phyloP scores from a whole-genome alignment of 176 grass and related monocot species.

The Olyra latifolia region DNA sequence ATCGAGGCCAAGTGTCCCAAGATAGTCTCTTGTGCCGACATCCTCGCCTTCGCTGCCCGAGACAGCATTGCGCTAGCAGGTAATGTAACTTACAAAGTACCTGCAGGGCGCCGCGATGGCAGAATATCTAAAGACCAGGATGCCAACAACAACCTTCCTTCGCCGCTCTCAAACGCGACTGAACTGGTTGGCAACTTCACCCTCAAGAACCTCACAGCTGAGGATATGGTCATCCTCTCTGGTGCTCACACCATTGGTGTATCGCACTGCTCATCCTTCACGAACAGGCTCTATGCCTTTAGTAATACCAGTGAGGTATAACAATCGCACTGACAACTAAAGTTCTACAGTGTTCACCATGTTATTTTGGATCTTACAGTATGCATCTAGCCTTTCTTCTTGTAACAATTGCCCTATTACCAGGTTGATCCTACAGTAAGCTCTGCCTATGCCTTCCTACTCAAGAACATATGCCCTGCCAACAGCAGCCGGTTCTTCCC shows the following conservation, averaged over 20 bases:
- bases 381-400: background rate
- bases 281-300: constrained; percentile 46
- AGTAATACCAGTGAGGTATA: constrained; percentile 41
- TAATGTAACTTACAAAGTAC: constrained; percentile 41
- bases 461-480: constrained; percentile 43
- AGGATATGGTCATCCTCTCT: constrained; percentile 70
- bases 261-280: constrained; percentile 62
- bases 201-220: constrained; percentile 44
- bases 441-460: constrained; percentile 58
- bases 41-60: constrained; percentile 60
- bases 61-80: constrained; percentile 46
- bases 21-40: constrained; percentile 57
- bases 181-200: constrained; percentile 48
- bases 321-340: background rate
- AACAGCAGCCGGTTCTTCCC: constrained; percentile 64
- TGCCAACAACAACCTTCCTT: constrained; percentile 45
- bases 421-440: constrained; percentile 58
- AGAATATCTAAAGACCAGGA: background rate
- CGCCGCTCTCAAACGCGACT: constrained; percentile 23
- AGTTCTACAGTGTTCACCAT: background rate
- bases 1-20: constrained; percentile 49
- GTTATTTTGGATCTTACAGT: background rate
- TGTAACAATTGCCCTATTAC: background rate
- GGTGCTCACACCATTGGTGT: constrained; percentile 65
- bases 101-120: constrained; percentile 54